phyloP scores from a whole-genome alignment of 1,139 yeast genomes.

The Diutina siamensis region DNA sequence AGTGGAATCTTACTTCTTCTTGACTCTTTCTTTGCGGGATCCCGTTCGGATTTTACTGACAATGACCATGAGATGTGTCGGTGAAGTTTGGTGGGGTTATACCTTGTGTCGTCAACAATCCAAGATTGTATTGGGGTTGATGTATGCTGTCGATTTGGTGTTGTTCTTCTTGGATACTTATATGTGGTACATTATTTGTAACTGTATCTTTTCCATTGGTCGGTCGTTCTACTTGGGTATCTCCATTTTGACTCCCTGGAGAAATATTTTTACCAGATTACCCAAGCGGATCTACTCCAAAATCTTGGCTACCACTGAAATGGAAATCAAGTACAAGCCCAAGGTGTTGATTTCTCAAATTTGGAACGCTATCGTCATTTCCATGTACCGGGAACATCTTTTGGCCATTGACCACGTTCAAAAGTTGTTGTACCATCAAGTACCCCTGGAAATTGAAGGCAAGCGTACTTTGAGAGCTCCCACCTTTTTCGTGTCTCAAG shows the following conservation, averaged over 20 bases:
- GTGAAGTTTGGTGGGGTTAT: constrained; percentile 83
- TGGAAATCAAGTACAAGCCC: constrained; percentile 98
- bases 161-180: constrained; percentile 97
- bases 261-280: constrained; percentile 92
- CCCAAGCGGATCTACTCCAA: constrained; percentile 98
- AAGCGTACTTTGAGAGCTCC: constrained; percentile 98
- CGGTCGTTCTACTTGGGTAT: constrained; percentile 97
- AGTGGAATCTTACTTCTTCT: constrained; percentile 84
- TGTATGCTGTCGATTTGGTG: constrained; percentile 83
- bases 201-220: constrained; percentile 91
- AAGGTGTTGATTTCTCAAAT: constrained; percentile 96
- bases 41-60: constrained; percentile 65
- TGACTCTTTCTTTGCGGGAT: constrained; percentile 84
- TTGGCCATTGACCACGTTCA: constrained; percentile 97
- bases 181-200: constrained; percentile 94
- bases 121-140: constrained; percentile 77
- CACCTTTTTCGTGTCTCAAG: constrained; percentile 95
- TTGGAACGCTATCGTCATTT: constrained; percentile 96
- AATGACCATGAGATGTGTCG: constrained; percentile 44
- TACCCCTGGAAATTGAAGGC: constrained; percentile 94
- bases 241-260: constrained; percentile 97
- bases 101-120: constrained; percentile 75
- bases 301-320: constrained; percentile 93
- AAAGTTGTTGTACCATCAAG: constrained; percentile 92
- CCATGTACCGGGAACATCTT: constrained; percentile 97